A percentile compares a stretch with the other conserved stretches of the same genome.
Conservation (phyloP, 2,329 filamentous ascomycete species). For the Chrysoporthe austroafricana region DNA sequence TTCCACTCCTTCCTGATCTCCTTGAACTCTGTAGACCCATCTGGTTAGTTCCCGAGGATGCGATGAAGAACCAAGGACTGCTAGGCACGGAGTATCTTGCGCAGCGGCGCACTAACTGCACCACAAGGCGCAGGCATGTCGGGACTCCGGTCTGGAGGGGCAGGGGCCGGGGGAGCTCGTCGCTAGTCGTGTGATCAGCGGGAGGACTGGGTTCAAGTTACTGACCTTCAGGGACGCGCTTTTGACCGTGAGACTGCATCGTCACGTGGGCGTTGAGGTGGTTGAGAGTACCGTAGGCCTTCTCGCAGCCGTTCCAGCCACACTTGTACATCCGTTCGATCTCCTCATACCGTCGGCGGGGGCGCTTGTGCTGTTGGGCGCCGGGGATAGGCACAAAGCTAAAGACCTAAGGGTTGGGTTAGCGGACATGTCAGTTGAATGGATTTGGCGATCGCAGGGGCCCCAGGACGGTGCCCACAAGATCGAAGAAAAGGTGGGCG, state of each 20-base stretch:
- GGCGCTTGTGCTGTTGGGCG: slow-evolving; percentile 95
- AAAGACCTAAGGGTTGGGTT: slow-evolving; percentile 70
- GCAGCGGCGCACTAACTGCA: slow-evolving; percentile 11
- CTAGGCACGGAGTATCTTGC: neutral
- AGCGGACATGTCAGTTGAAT: slow-evolving; percentile 12
- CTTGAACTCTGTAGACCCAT: slow-evolving; percentile 78
- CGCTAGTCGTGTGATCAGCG: slow-evolving; percentile 6
- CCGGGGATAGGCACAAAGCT: slow-evolving; percentile 98
- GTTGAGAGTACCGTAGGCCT: slow-evolving; percentile 96
- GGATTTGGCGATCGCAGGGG: neutral
- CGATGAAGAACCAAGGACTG: slow-evolving; percentile 13
- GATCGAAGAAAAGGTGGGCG: neutral
- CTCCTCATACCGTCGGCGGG: slow-evolving; percentile 91
- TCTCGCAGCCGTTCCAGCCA: slow-evolving; percentile 97
- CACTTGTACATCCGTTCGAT: slow-evolving; percentile 99
- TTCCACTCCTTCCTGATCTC: slow-evolving; percentile 99
- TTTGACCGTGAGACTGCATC: slow-evolving; percentile 95
- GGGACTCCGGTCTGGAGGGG: neutral
- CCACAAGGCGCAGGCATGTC: too few species aligned
- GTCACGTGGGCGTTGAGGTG: slow-evolving; percentile 98
- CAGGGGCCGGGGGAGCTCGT: neutral
- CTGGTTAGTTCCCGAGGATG: slow-evolving; percentile 32
- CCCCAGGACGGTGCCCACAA: neutral
- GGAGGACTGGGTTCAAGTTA: neutral
- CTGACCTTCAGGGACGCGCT: slow-evolving; percentile 96